Percentiles rank a stretch among this genome's conserved stretches.
Conservation (phyloP, 1,284 basidiomycete genomes). For the Cryptococcus sp. region DNA sequence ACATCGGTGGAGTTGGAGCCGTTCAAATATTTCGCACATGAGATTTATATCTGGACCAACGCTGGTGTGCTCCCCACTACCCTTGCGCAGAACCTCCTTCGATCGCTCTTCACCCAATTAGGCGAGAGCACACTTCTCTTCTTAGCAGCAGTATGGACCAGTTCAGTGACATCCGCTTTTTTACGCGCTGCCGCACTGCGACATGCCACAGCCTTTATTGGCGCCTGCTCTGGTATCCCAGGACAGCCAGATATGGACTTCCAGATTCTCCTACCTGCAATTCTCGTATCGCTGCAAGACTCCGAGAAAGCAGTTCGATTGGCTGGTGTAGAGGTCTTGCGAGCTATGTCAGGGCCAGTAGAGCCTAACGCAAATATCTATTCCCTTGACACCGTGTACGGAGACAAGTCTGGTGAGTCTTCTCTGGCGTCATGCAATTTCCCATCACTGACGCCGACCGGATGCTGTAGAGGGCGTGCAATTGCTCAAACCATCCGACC, state of each 20-base stretch:
- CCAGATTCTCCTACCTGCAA: constrained; percentile 78
- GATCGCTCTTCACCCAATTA: constrained; percentile 67
- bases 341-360: constrained; percentile 44
- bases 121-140: constrained; percentile 76
- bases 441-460: constrained; percentile 3
- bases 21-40: constrained; percentile 6
- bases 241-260: constrained; percentile 61
- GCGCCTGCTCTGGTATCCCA: constrained; percentile 55
- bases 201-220: constrained; percentile 65
- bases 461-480: constrained; percentile 63
- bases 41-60: constrained; percentile 66
- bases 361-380: constrained; percentile 61
- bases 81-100: constrained; percentile 63
- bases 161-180: constrained; percentile 30
- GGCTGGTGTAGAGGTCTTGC: constrained; percentile 67
- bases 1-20: background rate
- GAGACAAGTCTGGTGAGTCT: constrained; percentile 62
- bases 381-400: constrained; percentile 81
- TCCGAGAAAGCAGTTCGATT: constrained; percentile 60
- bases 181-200: constrained; percentile 73
- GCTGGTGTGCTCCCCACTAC: constrained; percentile 52
- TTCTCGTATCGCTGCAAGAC: constrained; percentile 68
- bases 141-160: constrained; percentile 69
- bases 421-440: background rate
- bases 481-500: constrained; percentile 74